These are phyloP conservation scores for Dictyostelium brefeldianum DNA, from an alignment of 78 protist genomes.

Conservation along the genomic window DNA sequence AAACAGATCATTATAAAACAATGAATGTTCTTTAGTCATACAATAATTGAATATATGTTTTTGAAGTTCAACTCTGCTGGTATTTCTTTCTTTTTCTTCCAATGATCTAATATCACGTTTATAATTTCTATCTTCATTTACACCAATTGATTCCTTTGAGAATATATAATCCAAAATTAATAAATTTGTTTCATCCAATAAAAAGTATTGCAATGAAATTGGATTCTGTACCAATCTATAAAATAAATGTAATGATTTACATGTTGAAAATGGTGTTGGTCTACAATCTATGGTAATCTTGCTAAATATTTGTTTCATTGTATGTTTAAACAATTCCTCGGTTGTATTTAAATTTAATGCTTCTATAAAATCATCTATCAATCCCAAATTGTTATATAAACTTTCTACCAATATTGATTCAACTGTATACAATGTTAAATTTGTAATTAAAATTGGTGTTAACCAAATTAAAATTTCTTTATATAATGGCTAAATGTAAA, in stretches of 20 bases:
- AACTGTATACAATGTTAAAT: conserved; percentile 19
- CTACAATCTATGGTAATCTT: neutral
- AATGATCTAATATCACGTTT: neutral
- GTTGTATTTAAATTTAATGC: neutral
- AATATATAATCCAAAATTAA: conserved; percentile 4
- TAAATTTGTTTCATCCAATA: neutral
- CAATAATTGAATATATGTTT: conserved; percentile 2
- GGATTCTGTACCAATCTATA: neutral
- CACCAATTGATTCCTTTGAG: neutral
- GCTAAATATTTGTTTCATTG: neutral
- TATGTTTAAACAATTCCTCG: neutral
- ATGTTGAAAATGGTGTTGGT: neutral
- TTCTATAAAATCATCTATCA: conserved; percentile 4
- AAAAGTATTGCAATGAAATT: neutral
- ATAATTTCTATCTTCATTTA: neutral
- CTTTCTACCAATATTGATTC: neutral
- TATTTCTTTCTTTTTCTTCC: neutral
- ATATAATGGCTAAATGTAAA: neutral
- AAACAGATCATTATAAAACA: neutral
- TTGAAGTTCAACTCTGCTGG: neutral
- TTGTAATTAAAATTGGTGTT: conserved; percentile 21
- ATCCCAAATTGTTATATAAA: neutral
- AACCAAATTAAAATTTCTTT: conserved; percentile 9
- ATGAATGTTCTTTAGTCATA: neutral
- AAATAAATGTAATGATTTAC: neutral